Conservation (phyloP, 257 asterid genomes). For the Jasminum sambac region DNA sequence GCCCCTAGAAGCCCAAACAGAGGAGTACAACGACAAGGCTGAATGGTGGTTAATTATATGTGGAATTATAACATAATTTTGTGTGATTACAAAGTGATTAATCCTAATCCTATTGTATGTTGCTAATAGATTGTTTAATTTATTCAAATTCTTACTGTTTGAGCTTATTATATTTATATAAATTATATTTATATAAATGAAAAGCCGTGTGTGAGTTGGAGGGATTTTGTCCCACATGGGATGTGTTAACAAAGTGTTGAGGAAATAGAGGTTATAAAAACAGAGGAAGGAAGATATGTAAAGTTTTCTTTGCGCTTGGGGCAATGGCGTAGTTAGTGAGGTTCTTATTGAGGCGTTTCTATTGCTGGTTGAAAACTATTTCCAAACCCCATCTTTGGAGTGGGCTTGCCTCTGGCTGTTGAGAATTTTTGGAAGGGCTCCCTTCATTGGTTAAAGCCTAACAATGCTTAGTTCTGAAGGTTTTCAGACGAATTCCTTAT, state of each 20-base stretch:
- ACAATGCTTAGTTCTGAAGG: background rate
- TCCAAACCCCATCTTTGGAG: conserved; percentile 35
- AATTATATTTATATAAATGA: background rate
- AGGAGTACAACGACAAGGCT: conserved; percentile 25
- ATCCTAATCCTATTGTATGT: conserved; percentile 14
- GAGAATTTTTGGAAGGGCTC: conserved; percentile 40
- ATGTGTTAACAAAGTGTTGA: background rate
- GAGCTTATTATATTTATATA: background rate
- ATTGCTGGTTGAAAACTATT: conserved; percentile 41
- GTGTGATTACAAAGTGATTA: too few relatives aligned
- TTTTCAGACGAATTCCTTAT: too few relatives aligned
- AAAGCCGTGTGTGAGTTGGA: background rate
- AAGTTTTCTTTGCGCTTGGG: conserved; percentile 33
- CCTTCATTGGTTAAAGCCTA: conserved; percentile 22
- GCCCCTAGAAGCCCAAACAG: conserved; percentile 69
- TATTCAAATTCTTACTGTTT: background rate
- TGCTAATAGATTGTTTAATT: conserved; percentile 22
- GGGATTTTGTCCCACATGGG: background rate
- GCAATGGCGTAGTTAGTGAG: conserved; percentile 37
- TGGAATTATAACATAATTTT: conserved; percentile 46
- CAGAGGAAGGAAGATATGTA: accelerated
- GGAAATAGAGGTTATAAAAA: conserved; percentile 6
- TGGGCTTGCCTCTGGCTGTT: conserved; percentile 10
- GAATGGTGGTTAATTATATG: conserved; percentile 58
- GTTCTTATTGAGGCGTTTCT: conserved; percentile 25